Evolutionary conservation across 352 stramenopile genomes (phyloP).

Genomic region (Pythium grandisporangium): DNA sequence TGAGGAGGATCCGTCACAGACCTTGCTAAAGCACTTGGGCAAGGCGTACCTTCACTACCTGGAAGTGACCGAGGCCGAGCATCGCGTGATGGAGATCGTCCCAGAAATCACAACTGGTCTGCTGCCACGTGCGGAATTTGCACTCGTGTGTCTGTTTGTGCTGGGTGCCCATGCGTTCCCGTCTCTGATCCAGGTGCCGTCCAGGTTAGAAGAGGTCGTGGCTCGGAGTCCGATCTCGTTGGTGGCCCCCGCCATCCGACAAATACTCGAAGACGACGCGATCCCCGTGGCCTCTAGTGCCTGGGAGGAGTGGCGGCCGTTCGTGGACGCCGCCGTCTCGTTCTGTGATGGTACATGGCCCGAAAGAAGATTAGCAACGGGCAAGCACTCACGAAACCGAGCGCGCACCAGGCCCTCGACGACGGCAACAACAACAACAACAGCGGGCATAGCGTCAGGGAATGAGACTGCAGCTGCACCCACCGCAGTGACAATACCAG

Average conservation of each 20-base stretch:
- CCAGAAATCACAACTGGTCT: slow-evolving; percentile 2
- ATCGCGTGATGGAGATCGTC: slow-evolving; percentile 19
- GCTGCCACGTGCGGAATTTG: slow-evolving; percentile 25
- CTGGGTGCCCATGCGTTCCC: slow-evolving; percentile 1
- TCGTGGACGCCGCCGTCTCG: slow-evolving; percentile 21
- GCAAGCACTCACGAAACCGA: no score
- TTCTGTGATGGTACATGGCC: slow-evolving; percentile 67
- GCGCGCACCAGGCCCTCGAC: no score
- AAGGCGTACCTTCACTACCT: slow-evolving; percentile 57
- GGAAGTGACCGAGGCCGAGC: slow-evolving; percentile 31
- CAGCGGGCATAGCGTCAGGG: no score
- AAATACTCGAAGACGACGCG: slow-evolving; percentile 11
- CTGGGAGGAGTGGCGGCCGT: slow-evolving; percentile 18
- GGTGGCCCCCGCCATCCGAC: background rate
- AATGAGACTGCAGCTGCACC: no score
- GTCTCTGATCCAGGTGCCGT: slow-evolving; percentile 1
- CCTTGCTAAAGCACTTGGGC: slow-evolving; percentile 40
- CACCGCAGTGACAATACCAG: no score
- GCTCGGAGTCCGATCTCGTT: background rate
- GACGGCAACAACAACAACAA: no score
- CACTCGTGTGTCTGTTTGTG: slow-evolving; percentile 25
- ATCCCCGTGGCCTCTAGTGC: background rate
- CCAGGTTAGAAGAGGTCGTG: slow-evolving; percentile 1
- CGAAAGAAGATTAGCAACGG: no score
- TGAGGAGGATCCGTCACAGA: background rate